These are phyloP conservation scores for Hemileccinum rubropunctum DNA, from an alignment of 768 basidiomycete genomes.

Conservation along the genomic window DNA sequence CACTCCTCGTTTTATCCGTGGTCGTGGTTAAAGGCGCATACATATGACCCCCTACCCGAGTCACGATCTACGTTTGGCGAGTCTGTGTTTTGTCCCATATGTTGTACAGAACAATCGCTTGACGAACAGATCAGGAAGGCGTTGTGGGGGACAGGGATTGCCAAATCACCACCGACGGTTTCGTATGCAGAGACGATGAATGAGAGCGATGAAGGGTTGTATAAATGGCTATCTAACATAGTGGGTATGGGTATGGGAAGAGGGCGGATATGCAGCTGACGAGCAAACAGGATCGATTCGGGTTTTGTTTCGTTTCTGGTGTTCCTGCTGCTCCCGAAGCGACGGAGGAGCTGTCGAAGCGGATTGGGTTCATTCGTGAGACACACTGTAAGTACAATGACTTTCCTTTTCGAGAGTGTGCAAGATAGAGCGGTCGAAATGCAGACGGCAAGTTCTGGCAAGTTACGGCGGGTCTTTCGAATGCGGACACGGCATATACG, in stretches of 20 bases:
- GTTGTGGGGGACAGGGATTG: conserved; percentile 80
- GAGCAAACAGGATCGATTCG: conserved; percentile 68
- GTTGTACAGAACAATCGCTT: neutral
- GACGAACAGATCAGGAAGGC: conserved; percentile 45
- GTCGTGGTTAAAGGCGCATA: conserved; percentile 74
- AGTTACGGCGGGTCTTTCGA: conserved; percentile 87
- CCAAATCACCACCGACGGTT: conserved; percentile 70
- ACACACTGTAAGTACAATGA: conserved; percentile 54
- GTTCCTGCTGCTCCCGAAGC: conserved; percentile 80
- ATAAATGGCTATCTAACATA: conserved; percentile 78
- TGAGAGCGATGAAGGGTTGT: conserved; percentile 59
- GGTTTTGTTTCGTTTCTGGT: conserved; percentile 83
- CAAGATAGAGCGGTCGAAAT: conserved; percentile 36
- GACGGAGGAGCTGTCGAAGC: conserved; percentile 72
- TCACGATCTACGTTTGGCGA: conserved; percentile 29
- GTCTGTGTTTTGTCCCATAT: conserved; percentile 35
- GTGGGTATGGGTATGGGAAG: conserved; percentile 41
- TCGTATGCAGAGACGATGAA: conserved; percentile 73
- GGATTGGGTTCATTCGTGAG: conserved; percentile 87
- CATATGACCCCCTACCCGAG: conserved; percentile 70
- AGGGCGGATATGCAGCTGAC: neutral
- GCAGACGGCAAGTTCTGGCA: conserved; percentile 96
- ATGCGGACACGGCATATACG: conserved; percentile 94
- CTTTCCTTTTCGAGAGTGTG: conserved; percentile 1
- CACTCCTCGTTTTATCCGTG: conserved; percentile 89